Conservation (phyloP, 1,284 basidiomycete species). For the Laetiporus sulphureus region DNA sequence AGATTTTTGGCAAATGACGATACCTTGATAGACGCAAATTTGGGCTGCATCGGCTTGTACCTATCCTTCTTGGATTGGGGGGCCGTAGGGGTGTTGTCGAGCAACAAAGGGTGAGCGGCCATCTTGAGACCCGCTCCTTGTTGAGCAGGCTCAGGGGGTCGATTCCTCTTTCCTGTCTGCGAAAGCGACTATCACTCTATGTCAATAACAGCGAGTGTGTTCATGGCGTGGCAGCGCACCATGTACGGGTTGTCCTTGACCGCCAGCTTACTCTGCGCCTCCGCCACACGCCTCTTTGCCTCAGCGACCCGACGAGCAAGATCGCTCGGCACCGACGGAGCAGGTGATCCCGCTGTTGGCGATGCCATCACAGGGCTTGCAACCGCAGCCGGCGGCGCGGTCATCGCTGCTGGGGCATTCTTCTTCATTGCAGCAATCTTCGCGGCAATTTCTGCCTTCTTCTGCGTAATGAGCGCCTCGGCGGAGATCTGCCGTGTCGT, state of each 20-base stretch:
- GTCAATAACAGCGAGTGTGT: neutral
- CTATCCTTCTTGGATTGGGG: constrained; percentile 80
- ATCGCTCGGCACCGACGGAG: constrained; percentile 49
- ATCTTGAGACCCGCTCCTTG: constrained; percentile 83
- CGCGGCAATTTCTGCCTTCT: constrained; percentile 79
- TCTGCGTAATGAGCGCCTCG: constrained; percentile 68
- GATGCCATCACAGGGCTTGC: constrained; percentile 25
- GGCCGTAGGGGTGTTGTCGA: constrained; percentile 52
- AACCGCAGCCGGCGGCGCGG: constrained; percentile 26
- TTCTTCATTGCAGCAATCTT: constrained; percentile 76
- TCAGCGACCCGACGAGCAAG: constrained; percentile 68
- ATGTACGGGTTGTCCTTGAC: constrained; percentile 80
- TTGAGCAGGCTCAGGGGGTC: constrained; percentile 51
- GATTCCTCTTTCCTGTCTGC: constrained; percentile 47
- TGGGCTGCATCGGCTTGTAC: constrained; percentile 96
- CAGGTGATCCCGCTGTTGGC: constrained; percentile 27
- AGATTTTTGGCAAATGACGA: no score
- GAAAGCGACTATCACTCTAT: constrained; percentile 36
- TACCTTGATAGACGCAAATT: constrained; percentile 90
- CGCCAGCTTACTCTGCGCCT: constrained; percentile 67
- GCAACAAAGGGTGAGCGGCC: constrained; percentile 82
- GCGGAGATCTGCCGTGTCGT: constrained; percentile 32
- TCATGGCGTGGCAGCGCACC: constrained; percentile 33
- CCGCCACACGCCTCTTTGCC: constrained; percentile 72
- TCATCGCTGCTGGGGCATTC: constrained; percentile 24